Conservation (phyloP, 192 early-diverging fungal genomes). For the Haplosporangium gracile region DNA sequence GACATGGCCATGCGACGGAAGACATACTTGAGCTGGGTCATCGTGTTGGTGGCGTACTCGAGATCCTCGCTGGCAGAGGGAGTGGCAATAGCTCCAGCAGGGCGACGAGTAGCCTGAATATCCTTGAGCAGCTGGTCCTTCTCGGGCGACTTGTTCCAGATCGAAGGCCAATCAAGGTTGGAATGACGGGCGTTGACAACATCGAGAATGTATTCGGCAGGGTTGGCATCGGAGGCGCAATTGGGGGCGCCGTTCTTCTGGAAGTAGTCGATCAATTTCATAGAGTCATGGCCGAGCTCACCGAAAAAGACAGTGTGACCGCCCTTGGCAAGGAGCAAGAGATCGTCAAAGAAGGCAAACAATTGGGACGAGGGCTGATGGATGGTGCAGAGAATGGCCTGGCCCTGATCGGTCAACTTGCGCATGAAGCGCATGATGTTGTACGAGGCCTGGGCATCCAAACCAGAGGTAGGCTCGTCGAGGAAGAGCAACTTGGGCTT, state of each 20-base stretch:
- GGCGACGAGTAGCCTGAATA: slow-evolving; percentile 65
- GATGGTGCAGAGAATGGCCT: slow-evolving; percentile 85
- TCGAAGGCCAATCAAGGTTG: slow-evolving; percentile 76
- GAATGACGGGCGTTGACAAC: slow-evolving; percentile 79
- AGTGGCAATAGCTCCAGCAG: background rate
- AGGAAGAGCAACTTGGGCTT: slow-evolving; percentile 87
- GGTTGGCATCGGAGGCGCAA: slow-evolving; percentile 79
- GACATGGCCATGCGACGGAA: slow-evolving; percentile 71
- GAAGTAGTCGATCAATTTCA: slow-evolving; percentile 79
- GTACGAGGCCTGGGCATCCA: slow-evolving; percentile 84
- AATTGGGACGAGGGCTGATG: slow-evolving; percentile 88
- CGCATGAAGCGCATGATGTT: slow-evolving; percentile 82
- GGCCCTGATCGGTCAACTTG: slow-evolving; percentile 72
- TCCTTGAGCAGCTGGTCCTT: slow-evolving; percentile 55
- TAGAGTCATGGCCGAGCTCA: slow-evolving; percentile 77
- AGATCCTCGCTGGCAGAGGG: slow-evolving; percentile 42
- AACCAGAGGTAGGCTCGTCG: slow-evolving; percentile 92
- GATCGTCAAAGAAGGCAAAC: slow-evolving; percentile 89
- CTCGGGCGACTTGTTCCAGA: slow-evolving; percentile 77
- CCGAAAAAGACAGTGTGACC: slow-evolving; percentile 88
- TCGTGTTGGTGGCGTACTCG: slow-evolving; percentile 61
- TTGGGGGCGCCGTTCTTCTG: slow-evolving; percentile 77
- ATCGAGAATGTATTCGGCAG: slow-evolving; percentile 91
- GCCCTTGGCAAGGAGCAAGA: slow-evolving; percentile 83
- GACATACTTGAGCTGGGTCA: slow-evolving; percentile 72